Percentiles rank a stretch among this genome's conserved stretches.
Evolutionary conservation across 192 early-diverging fungal species (phyloP).

Genomic region (Coemansia pectinata): DNA sequence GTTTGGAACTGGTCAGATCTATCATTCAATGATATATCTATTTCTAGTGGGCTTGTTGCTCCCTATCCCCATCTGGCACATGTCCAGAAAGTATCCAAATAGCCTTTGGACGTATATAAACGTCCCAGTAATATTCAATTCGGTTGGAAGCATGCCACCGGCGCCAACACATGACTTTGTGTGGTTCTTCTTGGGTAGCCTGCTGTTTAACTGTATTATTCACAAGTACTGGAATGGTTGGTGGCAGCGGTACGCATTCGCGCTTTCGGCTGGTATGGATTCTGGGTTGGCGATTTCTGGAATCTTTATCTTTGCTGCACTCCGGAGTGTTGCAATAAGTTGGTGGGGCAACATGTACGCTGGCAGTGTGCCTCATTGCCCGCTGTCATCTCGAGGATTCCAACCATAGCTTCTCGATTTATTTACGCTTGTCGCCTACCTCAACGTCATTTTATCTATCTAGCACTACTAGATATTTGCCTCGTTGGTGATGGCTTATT

Average conservation of each 20-base stretch:
- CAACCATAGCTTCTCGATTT: not conserved
- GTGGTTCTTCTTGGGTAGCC: too few relatives aligned
- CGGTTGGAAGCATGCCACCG: slow-evolving; percentile 62
- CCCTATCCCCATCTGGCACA: slow-evolving; percentile 69
- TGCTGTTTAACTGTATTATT: slow-evolving; percentile 65
- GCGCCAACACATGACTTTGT: slow-evolving; percentile 49
- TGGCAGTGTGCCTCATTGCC: not conserved
- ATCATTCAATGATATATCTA: slow-evolving; percentile 53
- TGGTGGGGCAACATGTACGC: not conserved
- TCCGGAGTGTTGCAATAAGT: not conserved
- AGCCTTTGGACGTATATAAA: slow-evolving; percentile 60
- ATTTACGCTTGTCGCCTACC: too few relatives aligned
- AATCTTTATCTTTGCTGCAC: slow-evolving; percentile 10
- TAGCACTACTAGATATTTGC: not conserved
- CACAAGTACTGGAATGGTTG: slow-evolving; percentile 64
- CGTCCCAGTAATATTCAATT: slow-evolving; percentile 69
- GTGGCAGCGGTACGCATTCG: slow-evolving; percentile 65
- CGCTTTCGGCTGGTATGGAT: slow-evolving; percentile 51
- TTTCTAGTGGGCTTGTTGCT: slow-evolving; percentile 66
- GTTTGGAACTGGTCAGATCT: slow-evolving; percentile 62
- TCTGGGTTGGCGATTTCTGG: slow-evolving; percentile 51
- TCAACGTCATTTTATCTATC: too few relatives aligned
- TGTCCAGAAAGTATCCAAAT: slow-evolving; percentile 60
- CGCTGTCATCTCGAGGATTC: not conserved
- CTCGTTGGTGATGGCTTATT: not conserved